phyloP scores from a whole-genome alignment of 352 stramenopile species.

The Phytopythium boreale region DNA sequence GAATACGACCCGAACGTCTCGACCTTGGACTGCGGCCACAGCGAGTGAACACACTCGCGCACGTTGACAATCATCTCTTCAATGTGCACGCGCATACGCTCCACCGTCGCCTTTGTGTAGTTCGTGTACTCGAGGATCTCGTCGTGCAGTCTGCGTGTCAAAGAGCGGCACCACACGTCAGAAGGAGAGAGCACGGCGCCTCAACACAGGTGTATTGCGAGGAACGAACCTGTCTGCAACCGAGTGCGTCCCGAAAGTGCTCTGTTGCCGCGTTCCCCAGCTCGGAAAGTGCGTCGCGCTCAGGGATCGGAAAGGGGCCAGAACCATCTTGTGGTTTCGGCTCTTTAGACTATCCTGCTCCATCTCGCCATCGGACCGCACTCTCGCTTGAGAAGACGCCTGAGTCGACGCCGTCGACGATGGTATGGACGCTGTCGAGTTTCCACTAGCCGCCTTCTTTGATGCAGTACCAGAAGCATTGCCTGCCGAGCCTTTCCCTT shows the following conservation, averaged over 20 bases:
- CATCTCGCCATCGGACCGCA: constrained; percentile 15
- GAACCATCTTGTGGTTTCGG: constrained; percentile 64
- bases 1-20: constrained; percentile 86
- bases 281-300: constrained; percentile 21
- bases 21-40: constrained; percentile 75
- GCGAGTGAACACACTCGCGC: constrained; percentile 47
- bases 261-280: constrained; percentile 27
- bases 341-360: constrained; percentile 65
- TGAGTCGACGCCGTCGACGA: not conserved
- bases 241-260: constrained; percentile 9
- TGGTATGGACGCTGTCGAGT: constrained; percentile 4
- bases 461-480: not conserved
- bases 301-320: constrained; percentile 28
- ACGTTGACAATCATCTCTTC: constrained; percentile 84
- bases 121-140: constrained; percentile 80
- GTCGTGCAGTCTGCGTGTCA: constrained; percentile 44
- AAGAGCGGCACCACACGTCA: not conserved
- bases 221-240: constrained; percentile 27
- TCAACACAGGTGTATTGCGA: not conserved
- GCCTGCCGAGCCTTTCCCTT: not conserved
- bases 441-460: constrained; percentile 7
- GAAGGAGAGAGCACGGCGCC: not conserved
- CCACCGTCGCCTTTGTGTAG: constrained; percentile 69
- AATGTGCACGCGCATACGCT: constrained; percentile 77
- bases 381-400: not conserved